These are phyloP conservation scores for Calvatia gigantea DNA, from an alignment of 768 basidiomycete species.

Conservation along the genomic window DNA sequence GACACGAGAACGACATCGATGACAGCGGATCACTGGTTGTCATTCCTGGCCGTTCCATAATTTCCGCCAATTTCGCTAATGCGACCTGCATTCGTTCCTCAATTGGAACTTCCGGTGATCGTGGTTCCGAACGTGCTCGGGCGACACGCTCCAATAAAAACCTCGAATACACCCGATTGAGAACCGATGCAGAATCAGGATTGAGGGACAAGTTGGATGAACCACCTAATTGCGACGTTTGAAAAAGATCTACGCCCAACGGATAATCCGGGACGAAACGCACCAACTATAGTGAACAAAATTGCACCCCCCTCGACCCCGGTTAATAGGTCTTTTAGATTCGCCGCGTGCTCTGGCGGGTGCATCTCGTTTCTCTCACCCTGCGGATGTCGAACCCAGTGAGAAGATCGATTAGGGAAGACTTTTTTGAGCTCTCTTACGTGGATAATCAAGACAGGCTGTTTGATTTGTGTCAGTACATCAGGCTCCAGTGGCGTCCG, in stretches of 20 bases:
- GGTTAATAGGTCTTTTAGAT: conserved; percentile 43
- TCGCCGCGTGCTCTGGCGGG: conserved; percentile 55
- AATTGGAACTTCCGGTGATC: conserved; percentile 28
- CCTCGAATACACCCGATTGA: conserved; percentile 59
- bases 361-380: conserved; percentile 56
- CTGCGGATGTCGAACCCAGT: conserved; percentile 28
- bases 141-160: conserved; percentile 56
- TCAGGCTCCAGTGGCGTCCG: conserved; percentile 48
- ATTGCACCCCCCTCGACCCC: conserved; percentile 47
- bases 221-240: conserved; percentile 38
- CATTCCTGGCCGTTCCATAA: conserved; percentile 44
- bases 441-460: conserved; percentile 69
- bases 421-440: conserved; percentile 31
- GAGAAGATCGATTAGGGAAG: background rate
- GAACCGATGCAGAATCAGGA: conserved; percentile 53
- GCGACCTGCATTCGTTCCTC: conserved; percentile 54
- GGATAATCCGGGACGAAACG: conserved; percentile 1
- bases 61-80: conserved; percentile 46
- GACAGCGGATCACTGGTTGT: conserved; percentile 52
- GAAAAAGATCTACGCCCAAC: background rate
- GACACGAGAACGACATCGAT: conserved; percentile 65
- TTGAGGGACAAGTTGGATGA: conserved; percentile 52
- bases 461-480: conserved; percentile 48
- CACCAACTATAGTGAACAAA: conserved; percentile 63
- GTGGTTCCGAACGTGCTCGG: conserved; percentile 44